Evolutionary conservation across 208 protist species (phyloP), one percentile per base, ranked within the genome.

Genomic region (Angomonas deanei): DNA sequence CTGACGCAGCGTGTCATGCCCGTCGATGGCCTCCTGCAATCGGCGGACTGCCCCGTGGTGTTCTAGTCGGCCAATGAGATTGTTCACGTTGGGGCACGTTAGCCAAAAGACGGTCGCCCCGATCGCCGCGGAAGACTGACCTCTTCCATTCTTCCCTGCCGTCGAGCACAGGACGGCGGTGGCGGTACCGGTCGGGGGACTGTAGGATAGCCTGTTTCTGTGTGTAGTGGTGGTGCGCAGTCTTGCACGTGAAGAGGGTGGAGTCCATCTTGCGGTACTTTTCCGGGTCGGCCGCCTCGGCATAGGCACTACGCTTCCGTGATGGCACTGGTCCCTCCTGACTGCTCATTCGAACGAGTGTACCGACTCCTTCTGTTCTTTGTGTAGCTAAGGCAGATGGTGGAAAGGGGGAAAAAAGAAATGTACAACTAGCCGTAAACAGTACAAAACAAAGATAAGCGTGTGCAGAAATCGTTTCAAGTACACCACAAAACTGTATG

Each of bases 51-150:
- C 77, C 19, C 82, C 76, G 54, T 79, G 62, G 0, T 81, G 77
- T 74, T 95, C 89, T 0, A 90, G 26, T 2, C 82, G 77, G n/a
- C 84, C 81, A 2, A 95, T 61, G 13, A 95, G 60, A 24, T 73
- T 83, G 66, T 95, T 95, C 32, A 95, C 17, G 56, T 84, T 72
- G 1, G 82, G 85, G 63, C 86, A 93, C 11, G 89, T 95, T 23
- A 92, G 70, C 86, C 89, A 95, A 46, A 91, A 86, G 10, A 93
- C 56, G 27, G 89, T 95, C 0, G 86, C 82, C 1, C 89, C 89
- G 2, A 92, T 74, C 58, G 86, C 82, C 0, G 85, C 84, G 15
- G 75, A 74, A 38, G 73, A 69, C n/a, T 82, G 76, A 33, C 78
- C 74, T 31, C 86, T 78, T 23, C 85, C 85, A 19, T 74, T 78